Conservation (phyloP, 2,329 filamentous ascomycete genomes). For the Sarocladium strictum region DNA sequence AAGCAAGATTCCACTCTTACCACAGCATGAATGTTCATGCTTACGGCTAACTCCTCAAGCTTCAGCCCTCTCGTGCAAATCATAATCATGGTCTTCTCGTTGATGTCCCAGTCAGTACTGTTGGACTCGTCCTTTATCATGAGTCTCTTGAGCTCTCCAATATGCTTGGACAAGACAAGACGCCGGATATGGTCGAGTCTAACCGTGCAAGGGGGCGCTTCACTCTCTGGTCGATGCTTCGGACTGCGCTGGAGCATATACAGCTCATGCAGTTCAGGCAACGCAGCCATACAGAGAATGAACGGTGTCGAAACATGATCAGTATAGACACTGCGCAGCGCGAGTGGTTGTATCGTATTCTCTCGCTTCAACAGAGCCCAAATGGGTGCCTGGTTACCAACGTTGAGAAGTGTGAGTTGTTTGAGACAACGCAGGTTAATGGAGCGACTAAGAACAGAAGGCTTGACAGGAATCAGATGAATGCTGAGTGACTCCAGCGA, state of each 20-base stretch:
- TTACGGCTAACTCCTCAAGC: slow-evolving; percentile 50
- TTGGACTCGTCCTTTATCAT: slow-evolving; percentile 53
- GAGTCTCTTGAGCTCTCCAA: slow-evolving; percentile 45
- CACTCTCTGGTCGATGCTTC: slow-evolving; percentile 47
- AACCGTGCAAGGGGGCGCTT: slow-evolving; percentile 42
- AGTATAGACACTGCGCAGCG: slow-evolving; percentile 53
- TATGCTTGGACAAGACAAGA: slow-evolving; percentile 52
- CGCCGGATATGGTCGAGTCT: slow-evolving; percentile 54
- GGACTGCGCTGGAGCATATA: slow-evolving; percentile 50
- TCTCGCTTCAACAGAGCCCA: slow-evolving; percentile 53
- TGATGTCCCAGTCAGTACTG: slow-evolving; percentile 48
- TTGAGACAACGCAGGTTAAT: slow-evolving; percentile 52
- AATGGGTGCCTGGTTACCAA: slow-evolving; percentile 54
- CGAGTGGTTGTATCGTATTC: slow-evolving; percentile 44
- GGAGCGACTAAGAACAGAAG: slow-evolving; percentile 48
- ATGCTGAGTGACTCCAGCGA: slow-evolving; percentile 48
- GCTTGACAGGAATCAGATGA: slow-evolving; percentile 54
- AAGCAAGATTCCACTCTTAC: slow-evolving; percentile 32
- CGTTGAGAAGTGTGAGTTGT: slow-evolving; percentile 55
- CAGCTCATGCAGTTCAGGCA: slow-evolving; percentile 50
- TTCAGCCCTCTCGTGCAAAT: slow-evolving; percentile 42
- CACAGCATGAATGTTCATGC: slow-evolving; percentile 46
- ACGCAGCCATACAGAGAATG: slow-evolving; percentile 45
- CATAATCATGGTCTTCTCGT: slow-evolving; percentile 48
- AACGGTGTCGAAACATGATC: slow-evolving; percentile 55